Evolutionary conservation across 495 filamentous ascomycete species (phyloP).

Genomic region (Aspergillus indologenus): DNA sequence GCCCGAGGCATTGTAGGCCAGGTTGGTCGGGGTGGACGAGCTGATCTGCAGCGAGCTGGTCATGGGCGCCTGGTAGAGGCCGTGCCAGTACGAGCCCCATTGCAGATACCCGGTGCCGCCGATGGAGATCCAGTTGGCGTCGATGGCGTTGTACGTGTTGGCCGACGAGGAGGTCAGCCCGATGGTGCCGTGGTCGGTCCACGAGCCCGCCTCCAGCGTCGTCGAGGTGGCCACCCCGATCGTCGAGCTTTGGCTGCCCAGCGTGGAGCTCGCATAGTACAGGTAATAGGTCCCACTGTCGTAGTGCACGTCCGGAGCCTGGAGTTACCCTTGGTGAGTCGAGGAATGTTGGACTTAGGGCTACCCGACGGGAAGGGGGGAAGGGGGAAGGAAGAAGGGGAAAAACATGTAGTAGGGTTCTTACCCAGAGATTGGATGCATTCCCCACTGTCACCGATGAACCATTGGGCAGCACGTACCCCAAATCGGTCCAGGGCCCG

Average conservation of each 20-base stretch:
- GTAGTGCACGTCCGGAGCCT: slow-evolving; percentile 66
- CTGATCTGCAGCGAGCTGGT: slow-evolving; percentile 38
- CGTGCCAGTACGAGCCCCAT: slow-evolving; percentile 70
- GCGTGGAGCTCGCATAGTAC: slow-evolving; percentile 66
- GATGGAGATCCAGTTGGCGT: slow-evolving; percentile 56
- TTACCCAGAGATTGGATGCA: slow-evolving; percentile 9
- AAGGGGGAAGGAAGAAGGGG: background rate
- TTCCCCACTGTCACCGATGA: slow-evolving; percentile 5
- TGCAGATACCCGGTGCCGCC: slow-evolving; percentile 51
- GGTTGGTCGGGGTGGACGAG: slow-evolving; percentile 37
- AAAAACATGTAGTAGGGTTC: slow-evolving; percentile 4
- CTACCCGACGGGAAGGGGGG: background rate
- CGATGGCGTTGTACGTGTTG: slow-evolving; percentile 66
- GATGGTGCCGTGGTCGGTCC: slow-evolving; percentile 50
- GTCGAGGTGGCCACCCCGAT: slow-evolving; percentile 68
- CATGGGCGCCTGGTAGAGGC: slow-evolving; percentile 61
- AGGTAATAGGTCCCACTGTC: slow-evolving; percentile 60
- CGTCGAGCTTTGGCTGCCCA: slow-evolving; percentile 60
- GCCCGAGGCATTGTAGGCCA: slow-evolving; percentile 54
- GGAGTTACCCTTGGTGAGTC: background rate
- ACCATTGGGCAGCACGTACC: background rate
- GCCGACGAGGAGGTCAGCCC: slow-evolving; percentile 48
- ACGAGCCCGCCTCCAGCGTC: slow-evolving; percentile 57
- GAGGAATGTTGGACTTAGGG: slow-evolving; percentile 9
- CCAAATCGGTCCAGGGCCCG: slow-evolving; percentile 7